A percentile compares a stretch with the other conserved stretches of the same genome.
Conservation (phyloP, 1,284 basidiomycete species). For the Erythrobasidium hasegawianum region DNA sequence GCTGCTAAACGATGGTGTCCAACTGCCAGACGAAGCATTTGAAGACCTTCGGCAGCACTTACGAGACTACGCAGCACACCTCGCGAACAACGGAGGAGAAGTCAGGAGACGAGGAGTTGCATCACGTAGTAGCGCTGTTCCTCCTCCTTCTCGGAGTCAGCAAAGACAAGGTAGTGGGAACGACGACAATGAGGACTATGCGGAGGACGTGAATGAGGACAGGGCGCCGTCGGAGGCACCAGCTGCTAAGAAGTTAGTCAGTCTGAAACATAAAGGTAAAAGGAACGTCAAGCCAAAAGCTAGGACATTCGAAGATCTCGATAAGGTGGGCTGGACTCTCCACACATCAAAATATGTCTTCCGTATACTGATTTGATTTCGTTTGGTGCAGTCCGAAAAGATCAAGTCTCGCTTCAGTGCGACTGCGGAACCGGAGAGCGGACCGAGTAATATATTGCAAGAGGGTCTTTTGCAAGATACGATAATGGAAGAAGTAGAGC, state of each 20-base stretch:
- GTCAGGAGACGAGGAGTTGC: neutral
- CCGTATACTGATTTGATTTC: neutral
- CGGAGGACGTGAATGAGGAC: constrained; percentile 4
- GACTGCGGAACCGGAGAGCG: neutral
- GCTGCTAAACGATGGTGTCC: constrained; percentile 56
- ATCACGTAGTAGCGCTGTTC: neutral
- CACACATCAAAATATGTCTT: too few relatives aligned
- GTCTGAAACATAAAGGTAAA: constrained; percentile 12
- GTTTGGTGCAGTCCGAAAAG: neutral
- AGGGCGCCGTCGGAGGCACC: constrained; percentile 1
- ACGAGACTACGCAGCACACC: neutral
- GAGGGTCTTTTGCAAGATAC: too few relatives aligned
- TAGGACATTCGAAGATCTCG: neutral
- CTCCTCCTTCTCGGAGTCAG: neutral
- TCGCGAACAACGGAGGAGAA: neutral
- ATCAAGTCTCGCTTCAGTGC: neutral
- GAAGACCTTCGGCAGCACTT: constrained; percentile 13
- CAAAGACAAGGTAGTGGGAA: neutral
- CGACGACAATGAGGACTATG: neutral
- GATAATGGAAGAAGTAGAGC: too few relatives aligned
- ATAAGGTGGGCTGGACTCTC: neutral
- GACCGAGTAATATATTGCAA: too few relatives aligned
- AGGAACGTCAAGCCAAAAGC: constrained; percentile 18
- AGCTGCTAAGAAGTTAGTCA: constrained; percentile 8
- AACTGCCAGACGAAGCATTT: constrained; percentile 17